phyloP scores from a whole-genome alignment of 495 filamentous ascomycete genomes.

The Xylaria venustula region DNA sequence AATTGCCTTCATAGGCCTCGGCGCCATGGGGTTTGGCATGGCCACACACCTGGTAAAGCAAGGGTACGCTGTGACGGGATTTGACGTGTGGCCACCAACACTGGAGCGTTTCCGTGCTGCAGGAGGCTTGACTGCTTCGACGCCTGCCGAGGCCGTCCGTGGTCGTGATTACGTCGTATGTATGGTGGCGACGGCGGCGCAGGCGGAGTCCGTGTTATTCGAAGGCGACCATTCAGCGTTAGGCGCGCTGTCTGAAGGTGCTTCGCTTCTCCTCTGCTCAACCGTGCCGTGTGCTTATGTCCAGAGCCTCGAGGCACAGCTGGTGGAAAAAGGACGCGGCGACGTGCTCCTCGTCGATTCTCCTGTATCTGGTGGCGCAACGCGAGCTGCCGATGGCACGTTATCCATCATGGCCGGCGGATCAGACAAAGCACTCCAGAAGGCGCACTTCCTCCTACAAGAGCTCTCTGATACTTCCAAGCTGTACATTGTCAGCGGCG shows the following conservation, averaged over 20 bases:
- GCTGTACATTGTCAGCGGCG: conserved; percentile 71
- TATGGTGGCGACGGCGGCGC: conserved; percentile 77
- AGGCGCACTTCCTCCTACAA: conserved; percentile 58
- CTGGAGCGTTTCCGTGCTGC: conserved; percentile 67
- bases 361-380: conserved; percentile 76
- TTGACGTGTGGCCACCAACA: conserved; percentile 71
- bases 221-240: conserved; percentile 59
- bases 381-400: conserved; percentile 70
- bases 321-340: conserved; percentile 51
- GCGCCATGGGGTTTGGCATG: conserved; percentile 89
- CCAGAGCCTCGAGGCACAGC: conserved; percentile 54
- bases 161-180: conserved; percentile 63
- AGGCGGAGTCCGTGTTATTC: conserved; percentile 66
- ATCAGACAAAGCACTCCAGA: conserved; percentile 53
- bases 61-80: conserved; percentile 69
- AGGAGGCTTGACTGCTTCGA: conserved; percentile 60
- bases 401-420: conserved; percentile 81
- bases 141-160: conserved; percentile 62
- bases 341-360: conserved; percentile 71
- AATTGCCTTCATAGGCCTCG: conserved; percentile 78
- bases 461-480: conserved; percentile 61
- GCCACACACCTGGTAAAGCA: conserved; percentile 72
- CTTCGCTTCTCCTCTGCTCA: conserved; percentile 68
- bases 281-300: conserved; percentile 71
- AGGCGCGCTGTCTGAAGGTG: conserved; percentile 52